Base-by-base conservation (phyloP, 192 early-diverging fungal species). In the Coemansia asiatica region DNA sequence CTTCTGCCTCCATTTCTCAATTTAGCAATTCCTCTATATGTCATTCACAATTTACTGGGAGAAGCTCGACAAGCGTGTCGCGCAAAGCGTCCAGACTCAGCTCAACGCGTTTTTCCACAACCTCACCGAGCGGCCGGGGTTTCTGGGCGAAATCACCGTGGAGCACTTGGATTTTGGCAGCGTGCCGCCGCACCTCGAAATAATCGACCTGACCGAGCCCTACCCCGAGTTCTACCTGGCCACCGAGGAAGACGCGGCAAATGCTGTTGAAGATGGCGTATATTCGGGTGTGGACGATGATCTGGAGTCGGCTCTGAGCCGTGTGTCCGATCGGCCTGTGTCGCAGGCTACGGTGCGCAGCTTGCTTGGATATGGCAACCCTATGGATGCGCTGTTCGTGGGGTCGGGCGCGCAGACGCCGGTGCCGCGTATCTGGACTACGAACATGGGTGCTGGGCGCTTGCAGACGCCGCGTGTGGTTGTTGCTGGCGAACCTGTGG, bases 161-260 rank as follows among this genome's bases (percentile, higher is more conserved):
- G 85, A 88, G 15, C 75, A 76, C 1, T 84, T 91, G 63, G 83
- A 84, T 38, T 91, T 89, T 66, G 91, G 91, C 29, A 85, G 82
- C 16, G 82, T 87, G n/a, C 82, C 89, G 10, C 90, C 91, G 0
- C 54, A 84, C 21, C 64, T 92, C 21, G 90, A 90, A 63, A 89
- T 92, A 13, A 78, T 84, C 1, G 85, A 91, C 31, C 75, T 92
- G 31, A 89, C 88, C 2, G 90, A 91, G 62, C 90, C 90, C 0
- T 88, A 89, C 53, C 84, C 87, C 31, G 91, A 91, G 74, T 90
- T 91, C 74, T 92, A 92, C 64, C 49, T 86, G 21, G 79, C 84
- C 6, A 87, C 85, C 46, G 83, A 86, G n/a, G 77, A 80, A 6
- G 68, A 79, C 19, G 36, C 31, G 31, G 31, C 31, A n/a, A 18